Percentiles rank a stretch among this genome's conserved stretches.
These are phyloP conservation scores for Paramecium pentaurelia DNA, from an alignment of 73 alveolate genomes.

Conservation along the genomic window DNA sequence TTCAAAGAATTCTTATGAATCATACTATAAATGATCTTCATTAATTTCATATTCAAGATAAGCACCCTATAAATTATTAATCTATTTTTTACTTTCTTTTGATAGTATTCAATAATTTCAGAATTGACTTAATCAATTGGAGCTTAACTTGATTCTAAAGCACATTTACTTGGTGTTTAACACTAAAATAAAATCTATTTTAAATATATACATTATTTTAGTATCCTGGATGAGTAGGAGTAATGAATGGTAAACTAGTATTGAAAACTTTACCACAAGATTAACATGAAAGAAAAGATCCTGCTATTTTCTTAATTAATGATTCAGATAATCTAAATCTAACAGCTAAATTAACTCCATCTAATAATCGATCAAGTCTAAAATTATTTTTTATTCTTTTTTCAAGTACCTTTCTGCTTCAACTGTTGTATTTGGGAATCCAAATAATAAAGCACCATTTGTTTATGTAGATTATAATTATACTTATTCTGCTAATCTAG, in stretches of 20 bases:
- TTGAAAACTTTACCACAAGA: constrained; percentile 6
- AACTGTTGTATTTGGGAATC: background rate
- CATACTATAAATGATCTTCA: constrained; percentile 5
- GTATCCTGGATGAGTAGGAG: constrained; percentile 30
- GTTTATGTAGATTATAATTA: constrained; percentile 24
- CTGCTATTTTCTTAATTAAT: background rate
- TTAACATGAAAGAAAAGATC: background rate
- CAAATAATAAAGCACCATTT: background rate
- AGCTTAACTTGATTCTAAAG: background rate
- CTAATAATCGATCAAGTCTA: background rate
- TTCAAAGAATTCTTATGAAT: background rate
- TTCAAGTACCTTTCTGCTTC: background rate
- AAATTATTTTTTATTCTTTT: background rate
- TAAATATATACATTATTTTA: background rate
- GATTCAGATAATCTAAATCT: background rate
- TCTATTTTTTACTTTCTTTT: background rate
- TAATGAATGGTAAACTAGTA: background rate
- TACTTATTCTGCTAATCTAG: constrained; percentile 17
- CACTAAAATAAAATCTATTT: background rate
- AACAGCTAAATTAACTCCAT: constrained; percentile 22
- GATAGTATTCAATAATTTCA: background rate
- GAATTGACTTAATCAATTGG: background rate
- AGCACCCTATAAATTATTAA: background rate
- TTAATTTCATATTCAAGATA: background rate
- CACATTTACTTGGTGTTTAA: background rate